Evolutionary conservation across 345 rosid genomes (phyloP), one percentile per base, ranked within the genome.

Genomic region (Adansonia digitata): DNA sequence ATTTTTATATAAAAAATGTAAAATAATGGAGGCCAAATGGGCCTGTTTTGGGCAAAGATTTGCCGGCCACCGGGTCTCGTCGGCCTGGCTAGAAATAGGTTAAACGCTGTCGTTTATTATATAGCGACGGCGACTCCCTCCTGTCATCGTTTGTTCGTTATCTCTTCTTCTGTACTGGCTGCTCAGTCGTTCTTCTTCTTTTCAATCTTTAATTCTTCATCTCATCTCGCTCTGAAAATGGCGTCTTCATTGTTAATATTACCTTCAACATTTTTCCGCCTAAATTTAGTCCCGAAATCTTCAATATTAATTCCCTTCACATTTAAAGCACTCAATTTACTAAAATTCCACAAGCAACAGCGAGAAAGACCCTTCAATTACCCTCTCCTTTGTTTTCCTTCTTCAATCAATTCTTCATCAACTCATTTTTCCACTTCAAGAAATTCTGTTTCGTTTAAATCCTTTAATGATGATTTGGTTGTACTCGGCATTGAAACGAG

Each of bases 401-500:
- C 76, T 64, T 78, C 83, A 3, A 52, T 52, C 63, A 29, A 20
- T 79, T 71, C 83, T 59, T 61, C 49, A 6, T 42, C 66, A 12
- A 18, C 74, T 46, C 73, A 57, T 72, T 73, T 73, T 39, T 84
- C 71, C 40, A 56, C 76, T 82, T 78, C 77, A 2, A 71, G 39
- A 5, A 37, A 5, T 53, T 18, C 62, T 71, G 22, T 17, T 67
- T 73, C 77, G 22, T 49, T 78, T 8, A 75, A 65, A 14, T 6
- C 77, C 74, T 49, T 37, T 13, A 48, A 46, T 11, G 89, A 83
- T 46, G 89, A 86, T 78, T 84, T 94, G 85, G 84, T 92, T 42
- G 90, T 94, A 77, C 88, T 94, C 22, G 98, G 98, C 43, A 91
- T 94, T 75, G 98, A 94, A 82, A 94, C 94, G 22, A 92, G 98